phyloP scores from a whole-genome alignment of 2,329 filamentous ascomycete species.

The Fusarium coffeatum region DNA sequence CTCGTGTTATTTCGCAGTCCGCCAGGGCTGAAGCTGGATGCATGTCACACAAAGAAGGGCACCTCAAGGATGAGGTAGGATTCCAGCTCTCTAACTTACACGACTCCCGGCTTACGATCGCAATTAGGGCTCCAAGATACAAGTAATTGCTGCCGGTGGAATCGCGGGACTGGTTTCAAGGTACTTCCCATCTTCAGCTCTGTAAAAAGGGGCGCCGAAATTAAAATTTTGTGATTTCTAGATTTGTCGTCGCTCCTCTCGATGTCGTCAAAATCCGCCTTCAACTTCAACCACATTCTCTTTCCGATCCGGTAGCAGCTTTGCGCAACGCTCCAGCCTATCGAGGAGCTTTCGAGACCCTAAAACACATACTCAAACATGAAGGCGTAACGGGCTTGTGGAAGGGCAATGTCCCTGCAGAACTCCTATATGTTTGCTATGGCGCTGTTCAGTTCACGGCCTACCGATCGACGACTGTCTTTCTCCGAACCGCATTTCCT shows the following conservation, averaged over 20 bases:
- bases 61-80: slow-evolving; percentile 70
- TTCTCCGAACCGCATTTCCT: slow-evolving; percentile 66
- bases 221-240: slow-evolving; percentile 50
- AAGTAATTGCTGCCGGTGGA: slow-evolving; percentile 67
- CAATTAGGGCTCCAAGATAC: slow-evolving; percentile 64
- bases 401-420: slow-evolving; percentile 98
- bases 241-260: slow-evolving; percentile 93
- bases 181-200: slow-evolving; percentile 56
- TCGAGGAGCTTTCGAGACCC: slow-evolving; percentile 80
- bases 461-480: slow-evolving; percentile 80
- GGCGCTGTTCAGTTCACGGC: slow-evolving; percentile 89
- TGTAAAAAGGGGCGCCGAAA: neutral
- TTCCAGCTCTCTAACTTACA: neutral
- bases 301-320: slow-evolving; percentile 77
- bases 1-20: slow-evolving; percentile 24
- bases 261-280: slow-evolving; percentile 98
- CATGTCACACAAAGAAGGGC: slow-evolving; percentile 54
- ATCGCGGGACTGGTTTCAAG: slow-evolving; percentile 88
- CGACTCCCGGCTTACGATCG: slow-evolving; percentile 17
- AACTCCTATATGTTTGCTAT: slow-evolving; percentile 93
- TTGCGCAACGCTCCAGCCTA: slow-evolving; percentile 66
- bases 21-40: slow-evolving; percentile 43
- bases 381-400: slow-evolving; percentile 90
- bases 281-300: slow-evolving; percentile 89
- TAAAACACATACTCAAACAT: slow-evolving; percentile 79